phyloP scores from a whole-genome alignment of 2,329 filamentous ascomycete species.

The Colletotrichum sp. region DNA sequence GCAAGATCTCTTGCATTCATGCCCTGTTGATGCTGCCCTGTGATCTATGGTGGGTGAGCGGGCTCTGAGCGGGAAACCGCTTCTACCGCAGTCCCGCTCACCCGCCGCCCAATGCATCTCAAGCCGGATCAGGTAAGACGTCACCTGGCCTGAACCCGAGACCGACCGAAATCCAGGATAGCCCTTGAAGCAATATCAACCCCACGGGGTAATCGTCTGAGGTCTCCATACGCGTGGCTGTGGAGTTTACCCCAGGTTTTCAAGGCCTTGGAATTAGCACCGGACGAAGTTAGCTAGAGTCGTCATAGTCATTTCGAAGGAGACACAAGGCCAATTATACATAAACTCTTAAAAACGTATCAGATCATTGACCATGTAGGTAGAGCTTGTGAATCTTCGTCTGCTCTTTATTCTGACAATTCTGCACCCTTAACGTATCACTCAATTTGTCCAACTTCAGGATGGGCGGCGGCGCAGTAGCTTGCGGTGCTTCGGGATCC shows the following conservation, averaged over 20 bases:
- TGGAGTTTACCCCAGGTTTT: background rate
- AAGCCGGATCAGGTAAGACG: background rate
- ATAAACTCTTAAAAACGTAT: background rate
- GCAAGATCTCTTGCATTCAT: background rate
- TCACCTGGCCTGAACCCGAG: background rate
- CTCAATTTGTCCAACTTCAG: background rate
- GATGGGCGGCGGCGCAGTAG: background rate
- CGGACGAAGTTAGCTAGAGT: background rate
- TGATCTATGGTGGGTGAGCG: background rate
- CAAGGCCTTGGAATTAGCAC: background rate
- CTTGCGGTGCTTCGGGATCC: background rate
- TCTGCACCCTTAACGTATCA: background rate
- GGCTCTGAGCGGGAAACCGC: background rate
- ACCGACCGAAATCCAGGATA: background rate
- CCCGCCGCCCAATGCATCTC: background rate
- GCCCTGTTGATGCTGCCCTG: rapidly evolving
- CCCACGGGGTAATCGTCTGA: background rate
- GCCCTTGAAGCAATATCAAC: background rate
- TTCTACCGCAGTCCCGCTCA: background rate
- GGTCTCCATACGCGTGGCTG: background rate
- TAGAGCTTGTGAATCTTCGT: background rate
- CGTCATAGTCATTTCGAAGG: background rate
- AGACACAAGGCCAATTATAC: background rate
- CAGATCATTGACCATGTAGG: background rate
- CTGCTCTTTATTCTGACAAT: background rate